Base-by-base conservation (phyloP, 768 basidiomycete genomes). In the Boletellus sp. region DNA sequence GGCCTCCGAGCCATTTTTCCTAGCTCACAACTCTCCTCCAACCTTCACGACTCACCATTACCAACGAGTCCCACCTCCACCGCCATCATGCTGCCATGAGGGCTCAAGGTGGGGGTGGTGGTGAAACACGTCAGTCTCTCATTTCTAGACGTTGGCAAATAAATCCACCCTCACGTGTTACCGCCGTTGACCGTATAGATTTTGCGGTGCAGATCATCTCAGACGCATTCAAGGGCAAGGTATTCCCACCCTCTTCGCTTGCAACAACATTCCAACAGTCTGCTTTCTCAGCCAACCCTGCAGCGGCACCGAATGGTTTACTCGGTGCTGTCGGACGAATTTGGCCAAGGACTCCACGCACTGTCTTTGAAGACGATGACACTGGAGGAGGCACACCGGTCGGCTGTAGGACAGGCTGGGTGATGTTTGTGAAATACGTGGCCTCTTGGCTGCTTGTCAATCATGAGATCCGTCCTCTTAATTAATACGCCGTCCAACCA, bases 21-120 rank as follows among this genome's bases (percentile, higher is more conserved):
- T 64, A 92, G 90, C 71, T 93, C 57, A 80, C 74, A 47, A 64
- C 70, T 38, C 71, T 80, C 43, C 74, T 93, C 47, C 72, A 74
- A 58, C 90, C 90, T 17, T 68, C 76, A 47, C 73, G 75, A 59
- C 73, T 93, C 62, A 74, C 63, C 47, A 84, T 93, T 63, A 76
- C 76, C 32, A 93, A 93, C 69, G 86, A 93, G 61, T 92, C 90
- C 45, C 84, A 81, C 79, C 77, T 87, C 71, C 90, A 93, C 69
- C 79, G 86, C 61, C 86, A 92, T 72, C 90, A 93, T 70, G 77
- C 78, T 48, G 75, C 90, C 41, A 93, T 93, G 90, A 78, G 78
- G 64, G 83, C 75, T 38, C 74, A 80, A 66, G 79, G 76, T 48
- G 82, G 79, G 55, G 80, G 78, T 38, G 82, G 75, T 61, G 84